Percentiles rank a stretch among this genome's conserved stretches.
Evolutionary conservation across 177 flowering plant genomes (phyloP).

Genomic region (Vitis hybrid): DNA sequence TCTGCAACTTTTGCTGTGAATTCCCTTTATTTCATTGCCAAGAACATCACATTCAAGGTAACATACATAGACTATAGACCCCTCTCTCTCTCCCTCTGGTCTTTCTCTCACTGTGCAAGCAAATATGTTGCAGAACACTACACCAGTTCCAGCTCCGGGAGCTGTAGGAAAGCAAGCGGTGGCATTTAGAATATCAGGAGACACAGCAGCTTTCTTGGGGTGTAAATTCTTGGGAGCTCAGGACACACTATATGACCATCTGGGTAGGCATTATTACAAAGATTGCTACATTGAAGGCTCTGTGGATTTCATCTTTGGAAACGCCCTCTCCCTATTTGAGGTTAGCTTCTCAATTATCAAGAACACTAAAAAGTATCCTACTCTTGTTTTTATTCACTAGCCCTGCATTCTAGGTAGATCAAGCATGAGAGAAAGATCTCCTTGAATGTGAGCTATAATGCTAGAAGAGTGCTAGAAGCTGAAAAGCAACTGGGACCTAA

Average conservation of each 20-base stretch:
- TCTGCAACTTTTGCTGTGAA: constrained; percentile 96
- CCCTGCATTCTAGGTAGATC: too few relatives aligned
- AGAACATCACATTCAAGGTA: constrained; percentile 96
- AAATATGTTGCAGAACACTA: constrained; percentile 61
- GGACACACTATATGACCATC: constrained; percentile 91
- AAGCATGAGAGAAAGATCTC: too few relatives aligned
- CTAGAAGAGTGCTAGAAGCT: too few relatives aligned
- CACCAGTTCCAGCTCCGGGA: constrained; percentile 88
- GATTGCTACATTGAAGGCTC: constrained; percentile 98
- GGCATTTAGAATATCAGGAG: constrained; percentile 91
- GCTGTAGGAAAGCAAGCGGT: constrained; percentile 91
- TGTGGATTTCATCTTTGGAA: constrained; percentile 95
- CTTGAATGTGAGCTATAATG: too few relatives aligned
- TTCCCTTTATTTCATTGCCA: constrained; percentile 87
- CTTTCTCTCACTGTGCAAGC: neutral
- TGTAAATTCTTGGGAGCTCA: constrained; percentile 93
- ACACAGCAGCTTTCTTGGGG: constrained; percentile 83
- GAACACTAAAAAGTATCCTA: too few relatives aligned
- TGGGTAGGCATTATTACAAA: constrained; percentile 94
- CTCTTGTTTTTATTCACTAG: too few relatives aligned
- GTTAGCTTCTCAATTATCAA: constrained; percentile 26
- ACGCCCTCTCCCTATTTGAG: constrained; percentile 90
- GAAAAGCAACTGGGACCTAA: too few relatives aligned
- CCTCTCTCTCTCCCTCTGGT: constrained; percentile 6
- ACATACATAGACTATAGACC: neutral